A percentile compares a stretch with the other conserved stretches of the same genome.
phyloP scores from a whole-genome alignment of 441 rosid genomes.

The Populus trichocarpa region DNA sequence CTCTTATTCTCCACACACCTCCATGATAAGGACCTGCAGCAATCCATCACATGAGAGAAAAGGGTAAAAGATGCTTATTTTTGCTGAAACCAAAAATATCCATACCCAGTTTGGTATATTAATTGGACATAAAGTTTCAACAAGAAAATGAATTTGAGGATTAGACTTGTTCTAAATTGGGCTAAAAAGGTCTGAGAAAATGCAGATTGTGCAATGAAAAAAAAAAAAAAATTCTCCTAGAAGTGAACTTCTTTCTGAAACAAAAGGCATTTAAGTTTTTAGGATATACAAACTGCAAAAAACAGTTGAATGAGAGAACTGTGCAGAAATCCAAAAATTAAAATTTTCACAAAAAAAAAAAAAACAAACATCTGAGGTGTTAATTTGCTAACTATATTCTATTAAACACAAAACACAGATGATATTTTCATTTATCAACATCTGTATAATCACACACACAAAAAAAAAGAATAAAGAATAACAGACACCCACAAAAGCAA shows the following conservation, averaged over 20 bases:
- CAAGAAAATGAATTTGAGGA: slow-evolving; percentile 14
- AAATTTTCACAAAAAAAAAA: neutral
- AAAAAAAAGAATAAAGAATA: too few relatives aligned
- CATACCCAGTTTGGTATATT: neutral
- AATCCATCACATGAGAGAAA: slow-evolving; percentile 16
- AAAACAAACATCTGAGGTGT: neutral
- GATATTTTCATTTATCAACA: neutral
- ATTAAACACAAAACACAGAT: neutral
- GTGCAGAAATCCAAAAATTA: neutral
- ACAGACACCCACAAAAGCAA: neutral
- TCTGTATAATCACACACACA: too few relatives aligned
- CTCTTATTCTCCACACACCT: slow-evolving; percentile 75
- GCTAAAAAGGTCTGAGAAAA: neutral
- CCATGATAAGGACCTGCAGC: slow-evolving; percentile 73
- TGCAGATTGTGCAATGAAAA: neutral
- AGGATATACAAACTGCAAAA: neutral
- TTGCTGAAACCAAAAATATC: slow-evolving; percentile 4
- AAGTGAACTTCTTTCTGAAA: neutral
- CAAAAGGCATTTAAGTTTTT: neutral
- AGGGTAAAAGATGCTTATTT: slow-evolving; percentile 2
- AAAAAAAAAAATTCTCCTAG: neutral
- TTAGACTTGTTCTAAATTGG: neutral
- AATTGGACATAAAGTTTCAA: neutral
- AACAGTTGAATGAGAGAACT: neutral
- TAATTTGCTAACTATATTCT: neutral